phyloP scores from a whole-genome alignment of 2,329 filamentous ascomycete genomes.

The Mycosphaerella sp. region DNA sequence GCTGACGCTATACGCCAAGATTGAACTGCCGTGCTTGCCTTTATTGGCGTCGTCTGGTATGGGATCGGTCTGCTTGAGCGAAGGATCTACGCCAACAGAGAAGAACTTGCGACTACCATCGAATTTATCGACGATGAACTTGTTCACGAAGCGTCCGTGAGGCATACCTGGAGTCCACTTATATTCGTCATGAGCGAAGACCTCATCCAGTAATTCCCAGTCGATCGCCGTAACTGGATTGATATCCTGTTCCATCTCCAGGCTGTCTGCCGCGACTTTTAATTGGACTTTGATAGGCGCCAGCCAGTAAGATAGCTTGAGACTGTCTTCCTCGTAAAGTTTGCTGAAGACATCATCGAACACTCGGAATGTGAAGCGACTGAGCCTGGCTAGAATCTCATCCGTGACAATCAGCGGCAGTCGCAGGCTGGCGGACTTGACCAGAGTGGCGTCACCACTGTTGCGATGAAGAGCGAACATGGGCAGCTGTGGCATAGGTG shows the following conservation, averaged over 20 bases:
- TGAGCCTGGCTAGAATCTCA: conserved; percentile 51
- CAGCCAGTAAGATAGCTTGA: conserved; percentile 76
- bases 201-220: conserved; percentile 51
- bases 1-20: conserved; percentile 79
- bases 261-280: background rate
- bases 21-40: conserved; percentile 41
- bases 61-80: conserved; percentile 58
- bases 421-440: conserved; percentile 45
- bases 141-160: conserved; percentile 40
- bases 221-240: conserved; percentile 46
- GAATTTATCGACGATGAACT: conserved; percentile 52
- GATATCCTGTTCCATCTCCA: background rate
- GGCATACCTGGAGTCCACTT: conserved; percentile 42
- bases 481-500: conserved; percentile 58
- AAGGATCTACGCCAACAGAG: conserved; percentile 40
- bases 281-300: conserved; percentile 47
- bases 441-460: conserved; percentile 53
- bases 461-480: conserved; percentile 67
- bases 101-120: conserved; percentile 56
- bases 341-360: conserved; percentile 91
- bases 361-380: conserved; percentile 65
- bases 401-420: conserved; percentile 41
- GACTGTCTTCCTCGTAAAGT: conserved; percentile 57
- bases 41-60: conserved; percentile 53
- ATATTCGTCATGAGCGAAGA: conserved; percentile 38